Evolutionary conservation across 2,329 filamentous ascomycete species (phyloP), one percentile per base, ranked within the genome.

Genomic region (Rutstroemia sp.): DNA sequence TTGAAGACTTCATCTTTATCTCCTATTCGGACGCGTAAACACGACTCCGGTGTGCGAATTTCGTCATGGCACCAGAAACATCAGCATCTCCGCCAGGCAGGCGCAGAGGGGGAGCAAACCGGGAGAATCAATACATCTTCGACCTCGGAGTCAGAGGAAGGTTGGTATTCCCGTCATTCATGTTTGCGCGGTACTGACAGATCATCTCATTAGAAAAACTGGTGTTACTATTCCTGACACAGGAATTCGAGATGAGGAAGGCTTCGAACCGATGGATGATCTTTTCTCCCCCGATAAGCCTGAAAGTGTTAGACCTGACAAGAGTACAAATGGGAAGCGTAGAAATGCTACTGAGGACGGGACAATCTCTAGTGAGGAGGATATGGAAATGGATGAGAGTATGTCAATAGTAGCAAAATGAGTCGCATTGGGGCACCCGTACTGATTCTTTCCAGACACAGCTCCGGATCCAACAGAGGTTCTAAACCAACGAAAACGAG

Each of bases 201-300:
- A 9, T 16, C 12, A 51, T 49, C 64, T 19, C 7, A 52, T 50
- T 64, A 96, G 92, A 65, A 95, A 95, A 79, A 99, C 94, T 0
- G 94, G 94, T 46, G 81, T 95, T 25, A 87, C 84, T 1, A 73
- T 97, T 34, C 82, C 84, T 66, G 90, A 96, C 67, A 83, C 78
- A 55, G 90, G 90, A 52, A 77, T 85, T 59, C 87, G 90, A 73
- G 92, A 97, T 73, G 91, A 95, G 70, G 79, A 96, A 78, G 94
- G 92, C 71, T 85, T 99, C 76, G 90, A 96, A 70, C 87, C 89
- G 38, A 80, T 96, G 58, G 88, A 92, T 38, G 83, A 83, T 63
- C 83, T 97, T 62, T 96, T 96, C 72, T 96, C 92, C 8, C 91
- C 92, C 14, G 81, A 83, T 62, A 88, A 85, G 66, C 74, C 64